phyloP scores from a whole-genome alignment of 2,329 filamentous ascomycete species.

The Fusarium redolens region DNA sequence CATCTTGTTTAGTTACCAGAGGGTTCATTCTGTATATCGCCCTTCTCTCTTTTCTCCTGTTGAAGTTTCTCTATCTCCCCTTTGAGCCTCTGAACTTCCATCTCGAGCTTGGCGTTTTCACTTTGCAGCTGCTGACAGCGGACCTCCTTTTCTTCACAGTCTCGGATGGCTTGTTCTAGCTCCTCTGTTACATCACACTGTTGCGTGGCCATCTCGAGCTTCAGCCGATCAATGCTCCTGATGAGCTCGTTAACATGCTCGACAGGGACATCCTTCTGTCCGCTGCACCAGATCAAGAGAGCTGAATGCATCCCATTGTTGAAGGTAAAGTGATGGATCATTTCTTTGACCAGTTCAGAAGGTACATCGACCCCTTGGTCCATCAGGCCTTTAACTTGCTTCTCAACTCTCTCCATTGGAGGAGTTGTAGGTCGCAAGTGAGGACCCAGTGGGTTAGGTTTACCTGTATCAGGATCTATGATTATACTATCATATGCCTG shows the following conservation, averaged over 20 bases:
- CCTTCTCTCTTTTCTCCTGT: background rate
- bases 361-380: constrained; percentile 4
- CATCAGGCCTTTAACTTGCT: constrained; percentile 10
- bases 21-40: background rate
- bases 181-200: background rate
- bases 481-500: background rate
- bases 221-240: constrained; percentile 18
- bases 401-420: constrained; percentile 19
- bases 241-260: constrained; percentile 24
- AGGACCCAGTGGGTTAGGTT: constrained; percentile 1
- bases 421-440: constrained; percentile 29
- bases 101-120: background rate
- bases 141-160: background rate
- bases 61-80: background rate
- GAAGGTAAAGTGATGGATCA: constrained; percentile 6
- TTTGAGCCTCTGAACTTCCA: background rate
- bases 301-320: constrained; percentile 19
- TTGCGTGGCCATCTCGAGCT: constrained; percentile 18
- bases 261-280: constrained; percentile 4
- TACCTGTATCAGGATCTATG: background rate
- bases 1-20: background rate
- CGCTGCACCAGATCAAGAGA: constrained; percentile 21
- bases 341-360: constrained; percentile 3
- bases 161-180: background rate
- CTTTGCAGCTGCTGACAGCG: background rate